Percentiles rank a stretch among this genome's conserved stretches.
Evolutionary conservation across 1,139 yeast species (phyloP).

Genomic region (Waltiozyma sp.): DNA sequence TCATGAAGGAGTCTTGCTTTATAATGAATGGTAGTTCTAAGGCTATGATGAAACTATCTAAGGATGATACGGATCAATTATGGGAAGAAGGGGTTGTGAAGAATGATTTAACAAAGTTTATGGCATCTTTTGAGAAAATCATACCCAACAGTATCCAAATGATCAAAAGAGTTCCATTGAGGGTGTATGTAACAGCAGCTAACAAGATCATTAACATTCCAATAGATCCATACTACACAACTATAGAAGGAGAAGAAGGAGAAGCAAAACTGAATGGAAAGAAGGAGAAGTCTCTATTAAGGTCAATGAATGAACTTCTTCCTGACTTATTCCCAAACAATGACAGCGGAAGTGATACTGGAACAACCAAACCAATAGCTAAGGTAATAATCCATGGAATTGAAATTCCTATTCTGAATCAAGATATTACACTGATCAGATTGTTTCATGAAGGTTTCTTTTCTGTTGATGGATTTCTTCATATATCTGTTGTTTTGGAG

Average conservation of each 20-base stretch:
- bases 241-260: slow-evolving; percentile 5
- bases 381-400: slow-evolving; percentile 58
- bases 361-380: slow-evolving; percentile 26
- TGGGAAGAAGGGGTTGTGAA: slow-evolving; percentile 38
- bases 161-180: slow-evolving; percentile 43
- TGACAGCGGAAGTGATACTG: no score
- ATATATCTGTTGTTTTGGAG: slow-evolving; percentile 35
- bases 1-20: slow-evolving; percentile 68
- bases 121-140: slow-evolving; percentile 27
- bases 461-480: slow-evolving; percentile 71
- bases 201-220: slow-evolving; percentile 33
- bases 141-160: slow-evolving; percentile 17
- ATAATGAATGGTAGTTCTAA: slow-evolving; percentile 66
- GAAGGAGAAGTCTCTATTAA: slow-evolving; percentile 26
- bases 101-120: slow-evolving; percentile 24
- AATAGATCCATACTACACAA: slow-evolving; percentile 20
- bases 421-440: slow-evolving; percentile 34
- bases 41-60: slow-evolving; percentile 63
- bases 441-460: slow-evolving; percentile 39
- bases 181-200: slow-evolving; percentile 42
- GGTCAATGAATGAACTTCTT: slow-evolving; percentile 29
- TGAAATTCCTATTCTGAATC: slow-evolving; percentile 27
- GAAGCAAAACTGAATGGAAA: slow-evolving; percentile 1
- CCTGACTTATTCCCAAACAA: slow-evolving; percentile 35
- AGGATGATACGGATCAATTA: slow-evolving; percentile 41